phyloP scores from a whole-genome alignment of 768 basidiomycete species.

The Porphyrellus cyaneotinctus region DNA sequence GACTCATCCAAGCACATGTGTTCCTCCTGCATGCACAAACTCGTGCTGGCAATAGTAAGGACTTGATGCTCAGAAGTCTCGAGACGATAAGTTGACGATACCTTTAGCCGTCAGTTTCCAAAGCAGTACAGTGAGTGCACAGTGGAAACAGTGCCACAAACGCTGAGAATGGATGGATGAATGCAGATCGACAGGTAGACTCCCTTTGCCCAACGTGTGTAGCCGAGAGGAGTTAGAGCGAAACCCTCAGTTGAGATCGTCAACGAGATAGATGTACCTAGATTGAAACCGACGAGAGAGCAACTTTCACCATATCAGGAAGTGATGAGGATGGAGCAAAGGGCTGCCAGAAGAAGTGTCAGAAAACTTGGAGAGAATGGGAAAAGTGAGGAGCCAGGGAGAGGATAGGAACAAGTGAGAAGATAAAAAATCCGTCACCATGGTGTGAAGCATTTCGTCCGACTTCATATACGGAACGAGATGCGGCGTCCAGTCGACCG shows the following conservation, averaged over 20 bases:
- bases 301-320: neutral
- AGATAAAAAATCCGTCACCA: slow-evolving; percentile 16
- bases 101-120: slow-evolving; percentile 62
- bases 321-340: slow-evolving; percentile 1
- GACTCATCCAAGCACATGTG: slow-evolving; percentile 56
- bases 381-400: neutral
- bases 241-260: slow-evolving; percentile 24
- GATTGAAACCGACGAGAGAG: neutral
- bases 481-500: slow-evolving; percentile 11
- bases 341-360: neutral
- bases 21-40: slow-evolving; percentile 47
- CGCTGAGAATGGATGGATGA: slow-evolving; percentile 12
- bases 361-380: neutral
- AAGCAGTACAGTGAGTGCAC: slow-evolving; percentile 57
- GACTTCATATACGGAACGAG: slow-evolving; percentile 19
- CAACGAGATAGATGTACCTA: slow-evolving; percentile 12
- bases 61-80: slow-evolving; percentile 2
- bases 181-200: slow-evolving; percentile 36
- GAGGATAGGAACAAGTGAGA: slow-evolving; percentile 12
- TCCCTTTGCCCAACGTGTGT: slow-evolving; percentile 32
- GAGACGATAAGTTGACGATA: slow-evolving; percentile 21
- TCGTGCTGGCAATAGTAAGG: slow-evolving; percentile 81
- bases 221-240: slow-evolving; percentile 5
- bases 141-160: slow-evolving; percentile 5
- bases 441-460: slow-evolving; percentile 29